phyloP scores from a whole-genome alignment of 1,139 yeast species.

The Hyphopichia burtonii region DNA sequence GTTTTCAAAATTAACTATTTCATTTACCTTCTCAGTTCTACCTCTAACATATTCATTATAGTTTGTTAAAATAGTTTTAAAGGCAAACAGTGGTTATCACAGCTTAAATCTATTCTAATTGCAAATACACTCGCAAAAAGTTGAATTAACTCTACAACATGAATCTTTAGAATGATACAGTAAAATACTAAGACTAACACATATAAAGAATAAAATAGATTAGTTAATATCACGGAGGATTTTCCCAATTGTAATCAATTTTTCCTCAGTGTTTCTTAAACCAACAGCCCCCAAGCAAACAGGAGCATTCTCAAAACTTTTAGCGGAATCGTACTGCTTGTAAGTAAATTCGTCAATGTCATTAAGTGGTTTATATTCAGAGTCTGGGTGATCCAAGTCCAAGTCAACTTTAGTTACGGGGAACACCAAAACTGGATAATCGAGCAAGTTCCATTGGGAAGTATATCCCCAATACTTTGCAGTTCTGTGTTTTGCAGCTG shows the following conservation, averaged over 20 bases:
- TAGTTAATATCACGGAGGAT: background rate
- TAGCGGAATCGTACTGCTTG: slow-evolving; percentile 14
- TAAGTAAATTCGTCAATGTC: slow-evolving; percentile 11
- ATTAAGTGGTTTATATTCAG: slow-evolving; percentile 7
- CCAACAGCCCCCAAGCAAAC: slow-evolving; percentile 17
- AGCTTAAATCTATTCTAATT: no score
- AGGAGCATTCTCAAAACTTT: slow-evolving; percentile 16
- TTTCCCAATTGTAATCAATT: slow-evolving; percentile 15
- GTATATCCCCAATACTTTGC: slow-evolving; percentile 22
- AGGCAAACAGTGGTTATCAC: no score
- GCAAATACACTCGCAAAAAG: no score
- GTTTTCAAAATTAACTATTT: no score
- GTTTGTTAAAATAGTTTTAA: no score
- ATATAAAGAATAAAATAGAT: no score
- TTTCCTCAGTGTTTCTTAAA: slow-evolving; percentile 18
- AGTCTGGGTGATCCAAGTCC: slow-evolving; percentile 11
- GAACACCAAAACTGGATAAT: slow-evolving; percentile 20
- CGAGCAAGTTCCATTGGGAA: slow-evolving; percentile 21
- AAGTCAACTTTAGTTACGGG: slow-evolving; percentile 19
- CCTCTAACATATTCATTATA: no score
- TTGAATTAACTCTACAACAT: no score
- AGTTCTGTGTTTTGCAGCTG: slow-evolving; percentile 19
- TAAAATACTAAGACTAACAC: no score
- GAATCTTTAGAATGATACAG: no score
- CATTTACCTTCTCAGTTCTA: no score